Percentiles rank a stretch among this genome's conserved stretches.
phyloP scores from a whole-genome alignment of 495 filamentous ascomycete species.

The Trichoderma virens region DNA sequence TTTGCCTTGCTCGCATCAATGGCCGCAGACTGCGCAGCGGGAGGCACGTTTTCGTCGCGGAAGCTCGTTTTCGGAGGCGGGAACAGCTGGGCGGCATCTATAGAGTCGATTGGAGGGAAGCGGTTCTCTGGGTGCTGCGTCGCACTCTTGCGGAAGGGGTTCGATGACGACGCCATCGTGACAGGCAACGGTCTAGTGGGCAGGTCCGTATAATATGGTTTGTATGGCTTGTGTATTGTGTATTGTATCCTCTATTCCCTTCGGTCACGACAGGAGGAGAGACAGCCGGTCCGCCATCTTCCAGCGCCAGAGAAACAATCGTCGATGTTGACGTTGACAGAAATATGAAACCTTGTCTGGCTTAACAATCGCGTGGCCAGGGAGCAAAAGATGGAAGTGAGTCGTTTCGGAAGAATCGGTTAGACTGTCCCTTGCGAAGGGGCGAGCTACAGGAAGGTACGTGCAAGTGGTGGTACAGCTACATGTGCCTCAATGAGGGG shows the following conservation, averaged over 20 bases:
- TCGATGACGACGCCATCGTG: slow-evolving; percentile 7
- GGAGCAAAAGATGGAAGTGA: not conserved
- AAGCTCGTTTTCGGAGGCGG: slow-evolving; percentile 1
- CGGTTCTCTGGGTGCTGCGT: not conserved
- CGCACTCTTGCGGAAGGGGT: slow-evolving; percentile 3
- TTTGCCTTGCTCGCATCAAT: slow-evolving; percentile 39
- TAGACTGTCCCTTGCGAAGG: not conserved
- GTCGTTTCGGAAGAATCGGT: slow-evolving; percentile 6
- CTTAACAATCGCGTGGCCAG: slow-evolving; percentile 7
- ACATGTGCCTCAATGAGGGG: not conserved
- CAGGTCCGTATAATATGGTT: not conserved
- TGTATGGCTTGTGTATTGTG: not conserved
- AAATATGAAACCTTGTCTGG: not conserved
- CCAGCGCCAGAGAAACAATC: not conserved
- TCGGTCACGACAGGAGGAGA: slow-evolving; percentile 1
- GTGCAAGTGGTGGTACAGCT: not conserved
- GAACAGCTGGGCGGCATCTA: not conserved
- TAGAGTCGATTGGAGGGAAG: not conserved
- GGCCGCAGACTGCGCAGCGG: slow-evolving; percentile 23
- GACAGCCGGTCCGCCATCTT: not conserved
- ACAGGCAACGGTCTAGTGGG: not conserved
- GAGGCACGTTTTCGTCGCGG: not conserved
- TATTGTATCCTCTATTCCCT: not conserved
- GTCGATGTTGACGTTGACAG: not conserved
- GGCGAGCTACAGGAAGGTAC: slow-evolving; percentile 2